Evolutionary conservation across 495 filamentous ascomycete genomes (phyloP), one percentile per base, ranked within the genome.

Genomic region (Penicillium soppii): DNA sequence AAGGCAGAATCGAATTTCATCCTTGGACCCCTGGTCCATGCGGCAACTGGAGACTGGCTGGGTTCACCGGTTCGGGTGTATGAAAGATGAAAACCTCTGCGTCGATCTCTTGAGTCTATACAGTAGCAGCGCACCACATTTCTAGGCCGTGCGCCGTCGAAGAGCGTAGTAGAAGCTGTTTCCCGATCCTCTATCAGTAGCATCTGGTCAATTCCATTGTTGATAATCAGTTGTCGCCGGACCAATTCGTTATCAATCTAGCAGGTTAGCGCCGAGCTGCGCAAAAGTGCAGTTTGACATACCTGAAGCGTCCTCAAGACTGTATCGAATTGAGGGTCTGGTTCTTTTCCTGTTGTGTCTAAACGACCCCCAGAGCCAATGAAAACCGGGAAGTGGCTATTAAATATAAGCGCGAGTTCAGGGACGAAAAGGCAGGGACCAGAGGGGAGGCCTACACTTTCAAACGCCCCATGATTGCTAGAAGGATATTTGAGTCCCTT

Each of bases 221-320:
- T 84, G 63, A 99, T 90, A 63, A 99, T 87, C 25, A 97, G 69
- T 43, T 91, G 86, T 51, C 87, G 84, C 27, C 83, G 83, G 19
- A 95, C 89, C 36, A 85, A 67, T 12, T 85, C 80, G 63, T 92
- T 84, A 54, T 94, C 87, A 56, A 98, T 85, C 72, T 91, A 46
- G 9, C 20, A 38, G 17, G 33, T 29, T 17, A 50, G 37, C 36
- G 8, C 32, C 48, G 30, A 62, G 7, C 41, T 20, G 15, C 37
- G 12, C 27, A 30, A 27, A 20, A 13, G 33, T 44, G 7, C 32
- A 16, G 4, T 21, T 40, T 15, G 9, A 19, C 65, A 49, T 65
- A 85, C 83, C 65, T 83, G 83, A 33, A 98, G 76, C 5, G 87
- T 81, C 41, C 89, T 79, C 30, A 97, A 73, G 25, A 88, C 84